Evolutionary conservation across 2,329 filamentous ascomycete genomes (phyloP).

Genomic region (Purpureocillium takamizusanense): DNA sequence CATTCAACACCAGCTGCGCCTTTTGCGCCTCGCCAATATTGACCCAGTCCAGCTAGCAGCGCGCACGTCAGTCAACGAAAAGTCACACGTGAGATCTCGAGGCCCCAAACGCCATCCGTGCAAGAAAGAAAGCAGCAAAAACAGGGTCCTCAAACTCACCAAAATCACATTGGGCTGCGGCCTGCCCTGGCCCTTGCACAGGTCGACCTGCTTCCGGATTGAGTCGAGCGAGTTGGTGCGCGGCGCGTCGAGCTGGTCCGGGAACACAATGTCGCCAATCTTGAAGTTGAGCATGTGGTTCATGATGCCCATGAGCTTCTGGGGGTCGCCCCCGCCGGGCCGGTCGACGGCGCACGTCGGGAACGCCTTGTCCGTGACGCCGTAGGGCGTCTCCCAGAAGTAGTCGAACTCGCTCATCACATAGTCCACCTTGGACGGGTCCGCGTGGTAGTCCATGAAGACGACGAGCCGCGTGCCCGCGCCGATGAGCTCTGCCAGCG

Average conservation of each 20-base stretch:
- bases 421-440: conserved; percentile 44
- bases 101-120: not conserved
- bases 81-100: no score
- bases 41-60: conserved; percentile 33
- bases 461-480: conserved; percentile 55
- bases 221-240: conserved; percentile 25
- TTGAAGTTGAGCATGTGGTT: conserved; percentile 27
- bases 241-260: conserved; percentile 17
- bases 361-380: conserved; percentile 49
- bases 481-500: conserved; percentile 55
- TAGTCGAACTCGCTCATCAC: conserved; percentile 56
- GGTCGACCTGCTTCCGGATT: conserved; percentile 17
- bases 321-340: conserved; percentile 33
- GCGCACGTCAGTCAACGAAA: not conserved
- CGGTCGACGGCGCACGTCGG: conserved; percentile 58
- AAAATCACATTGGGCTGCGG: conserved; percentile 22
- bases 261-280: conserved; percentile 24
- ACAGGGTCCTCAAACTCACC: conserved; percentile 17
- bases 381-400: conserved; percentile 66
- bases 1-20: conserved; percentile 28
- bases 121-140: not conserved
- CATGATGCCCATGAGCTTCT: conserved; percentile 33
- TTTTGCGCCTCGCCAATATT: conserved; percentile 28
- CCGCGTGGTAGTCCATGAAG: conserved; percentile 59
- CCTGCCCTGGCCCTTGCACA: conserved; percentile 16